Evolutionary conservation across 106 monocot genomes (phyloP).

Genomic region (Cymbidium sinense): DNA sequence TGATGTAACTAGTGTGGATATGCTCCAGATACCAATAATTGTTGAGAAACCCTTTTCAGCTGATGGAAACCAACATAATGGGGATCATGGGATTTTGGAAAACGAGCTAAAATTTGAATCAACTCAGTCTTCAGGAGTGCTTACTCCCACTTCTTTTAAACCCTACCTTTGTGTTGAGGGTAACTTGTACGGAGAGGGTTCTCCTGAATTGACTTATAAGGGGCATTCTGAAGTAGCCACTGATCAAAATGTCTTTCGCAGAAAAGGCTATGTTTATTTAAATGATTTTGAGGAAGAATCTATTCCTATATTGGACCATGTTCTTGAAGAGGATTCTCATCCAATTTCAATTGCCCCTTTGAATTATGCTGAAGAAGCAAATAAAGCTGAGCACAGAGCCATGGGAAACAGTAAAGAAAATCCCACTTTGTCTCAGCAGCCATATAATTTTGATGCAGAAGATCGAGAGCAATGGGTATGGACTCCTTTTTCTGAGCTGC

Average conservation of each 20-base stretch:
- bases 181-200: background rate
- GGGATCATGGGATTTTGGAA: conserved; percentile 9
- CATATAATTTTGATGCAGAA: conserved; percentile 11
- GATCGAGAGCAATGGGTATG: conserved; percentile 58
- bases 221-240: background rate
- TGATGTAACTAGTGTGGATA: background rate
- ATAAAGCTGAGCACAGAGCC: conserved; percentile 3
- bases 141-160: background rate
- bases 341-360: conserved; percentile 8
- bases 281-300: conserved; percentile 13
- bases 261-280: background rate
- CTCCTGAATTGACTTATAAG: background rate
- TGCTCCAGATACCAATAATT: conserved; percentile 5
- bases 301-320: conserved; percentile 14
- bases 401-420: conserved; percentile 3
- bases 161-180: background rate
- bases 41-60: conserved; percentile 12
- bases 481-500: conserved; percentile 50
- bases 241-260: background rate
- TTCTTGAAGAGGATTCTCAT: conserved; percentile 17
- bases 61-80: conserved; percentile 11
- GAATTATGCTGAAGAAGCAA: conserved; percentile 3
- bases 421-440: conserved; percentile 1
- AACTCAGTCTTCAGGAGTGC: conserved; percentile 3
- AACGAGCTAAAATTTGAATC: conserved; percentile 7